phyloP scores from a whole-genome alignment of 345 rosid species.

The Trapa bicornis region DNA sequence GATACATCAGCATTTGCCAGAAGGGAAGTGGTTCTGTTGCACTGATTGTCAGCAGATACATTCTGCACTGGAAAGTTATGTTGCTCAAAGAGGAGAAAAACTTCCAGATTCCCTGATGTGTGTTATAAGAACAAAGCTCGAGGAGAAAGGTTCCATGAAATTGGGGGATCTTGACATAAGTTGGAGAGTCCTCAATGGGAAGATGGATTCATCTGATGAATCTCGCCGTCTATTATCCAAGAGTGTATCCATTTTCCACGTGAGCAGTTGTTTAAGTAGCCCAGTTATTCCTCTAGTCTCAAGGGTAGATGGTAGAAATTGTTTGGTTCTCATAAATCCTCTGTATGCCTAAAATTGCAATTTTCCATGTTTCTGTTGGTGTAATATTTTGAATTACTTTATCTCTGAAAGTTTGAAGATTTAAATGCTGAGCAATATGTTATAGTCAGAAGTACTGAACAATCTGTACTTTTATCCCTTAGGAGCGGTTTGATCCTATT shows the following conservation, averaged over 20 bases:
- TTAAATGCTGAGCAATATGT: neutral
- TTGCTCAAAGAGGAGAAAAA: constrained; percentile 56
- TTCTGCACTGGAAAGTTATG: constrained; percentile 39
- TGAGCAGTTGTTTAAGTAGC: constrained; percentile 15
- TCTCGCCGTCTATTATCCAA: constrained; percentile 41
- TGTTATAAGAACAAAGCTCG: constrained; percentile 33
- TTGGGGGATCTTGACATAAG: constrained; percentile 39
- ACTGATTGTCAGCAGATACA: constrained; percentile 39
- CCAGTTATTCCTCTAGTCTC: neutral
- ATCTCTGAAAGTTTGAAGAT: neutral
- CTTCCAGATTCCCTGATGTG: constrained; percentile 44
- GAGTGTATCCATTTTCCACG: constrained; percentile 70
- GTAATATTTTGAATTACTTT: neutral
- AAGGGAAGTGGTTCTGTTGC: constrained; percentile 84
- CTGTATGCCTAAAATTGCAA: neutral
- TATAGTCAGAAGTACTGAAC: too few species aligned
- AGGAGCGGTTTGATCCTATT: constrained; percentile 46
- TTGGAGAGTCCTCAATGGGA: constrained; percentile 79
- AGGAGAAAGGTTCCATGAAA: constrained; percentile 24
- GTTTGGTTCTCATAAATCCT: neutral
- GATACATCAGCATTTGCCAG: constrained; percentile 63
- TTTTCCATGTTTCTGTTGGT: neutral
- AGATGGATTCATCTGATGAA: constrained; percentile 35
- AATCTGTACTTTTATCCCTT: neutral
- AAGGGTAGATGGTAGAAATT: neutral